A percentile compares a stretch with the other conserved stretches of the same genome.
Evolutionary conservation across 495 filamentous ascomycete species (phyloP).

Genomic region (Neurospora terricola): DNA sequence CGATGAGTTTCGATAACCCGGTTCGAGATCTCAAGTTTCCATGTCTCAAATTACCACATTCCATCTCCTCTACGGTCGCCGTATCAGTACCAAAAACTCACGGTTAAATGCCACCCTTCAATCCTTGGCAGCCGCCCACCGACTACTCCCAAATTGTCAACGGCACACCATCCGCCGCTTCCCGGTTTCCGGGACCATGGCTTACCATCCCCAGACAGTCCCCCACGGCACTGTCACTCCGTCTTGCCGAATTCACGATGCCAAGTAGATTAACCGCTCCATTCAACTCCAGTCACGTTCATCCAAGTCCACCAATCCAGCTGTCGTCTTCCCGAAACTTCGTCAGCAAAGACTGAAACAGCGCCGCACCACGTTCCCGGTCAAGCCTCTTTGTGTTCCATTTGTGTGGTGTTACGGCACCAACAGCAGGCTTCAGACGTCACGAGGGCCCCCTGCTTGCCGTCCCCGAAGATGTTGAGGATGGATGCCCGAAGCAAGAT

Average conservation of each 20-base stretch:
- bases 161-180: slow-evolving; percentile 11
- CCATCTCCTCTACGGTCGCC: background rate
- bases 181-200: slow-evolving; percentile 11
- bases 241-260: slow-evolving; percentile 8
- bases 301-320: background rate
- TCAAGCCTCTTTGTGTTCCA: background rate
- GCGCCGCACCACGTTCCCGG: slow-evolving; percentile 11
- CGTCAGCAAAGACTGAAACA: slow-evolving; percentile 7
- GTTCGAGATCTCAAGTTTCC: background rate
- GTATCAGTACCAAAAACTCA: background rate
- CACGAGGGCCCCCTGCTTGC: background rate
- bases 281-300: background rate
- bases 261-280: slow-evolving; percentile 8
- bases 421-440: background rate
- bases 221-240: slow-evolving; percentile 11
- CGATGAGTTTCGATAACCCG: background rate
- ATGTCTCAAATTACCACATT: background rate
- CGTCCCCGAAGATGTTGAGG: background rate
- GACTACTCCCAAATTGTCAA: slow-evolving; percentile 1
- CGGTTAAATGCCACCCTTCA: background rate
- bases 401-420: background rate
- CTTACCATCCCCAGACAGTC: background rate
- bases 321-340: slow-evolving; percentile 7
- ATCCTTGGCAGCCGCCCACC: background rate
- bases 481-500: background rate